A percentile compares a stretch with the other conserved stretches of the same genome.
Evolutionary conservation across 1,284 basidiomycete genomes (phyloP).

Genomic region (Schizophyllum amplum): DNA sequence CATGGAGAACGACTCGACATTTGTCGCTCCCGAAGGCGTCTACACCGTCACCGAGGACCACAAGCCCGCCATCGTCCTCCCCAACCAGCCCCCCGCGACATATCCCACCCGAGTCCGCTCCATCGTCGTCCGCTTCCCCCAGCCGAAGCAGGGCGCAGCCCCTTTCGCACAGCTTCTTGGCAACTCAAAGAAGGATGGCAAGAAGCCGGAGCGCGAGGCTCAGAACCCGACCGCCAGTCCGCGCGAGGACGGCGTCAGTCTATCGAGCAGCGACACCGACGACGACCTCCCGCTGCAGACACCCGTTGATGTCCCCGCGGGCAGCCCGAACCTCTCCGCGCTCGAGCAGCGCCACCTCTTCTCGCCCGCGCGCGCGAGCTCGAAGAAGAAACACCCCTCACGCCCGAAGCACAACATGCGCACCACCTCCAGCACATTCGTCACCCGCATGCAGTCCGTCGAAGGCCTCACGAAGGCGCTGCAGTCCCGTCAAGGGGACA

Average conservation of each 20-base stretch:
- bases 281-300: constrained; percentile 33
- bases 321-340: constrained; percentile 21
- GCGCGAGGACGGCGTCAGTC: constrained; percentile 57
- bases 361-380: constrained; percentile 35
- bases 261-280: constrained; percentile 72
- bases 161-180: constrained; percentile 63
- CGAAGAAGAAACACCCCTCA: constrained; percentile 56
- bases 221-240: constrained; percentile 8
- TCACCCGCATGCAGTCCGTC: constrained; percentile 73
- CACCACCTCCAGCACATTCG: constrained; percentile 84
- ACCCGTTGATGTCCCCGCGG: constrained; percentile 4
- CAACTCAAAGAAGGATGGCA: constrained; percentile 49
- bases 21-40: constrained; percentile 81
- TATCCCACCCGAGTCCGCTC: constrained; percentile 59
- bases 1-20: constrained; percentile 76
- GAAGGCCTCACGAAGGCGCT: constrained; percentile 73
- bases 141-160: constrained; percentile 41
- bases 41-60: constrained; percentile 82
- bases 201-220: constrained; percentile 41
- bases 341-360: constrained; percentile 35
- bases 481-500: constrained; percentile 74
- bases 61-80: constrained; percentile 49
- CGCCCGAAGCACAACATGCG: constrained; percentile 84
- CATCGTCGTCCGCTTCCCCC: constrained; percentile 54
- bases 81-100: constrained; percentile 32